Base-by-base conservation (phyloP, 768 basidiomycete species). In the Hysterangium stoloniferum region DNA sequence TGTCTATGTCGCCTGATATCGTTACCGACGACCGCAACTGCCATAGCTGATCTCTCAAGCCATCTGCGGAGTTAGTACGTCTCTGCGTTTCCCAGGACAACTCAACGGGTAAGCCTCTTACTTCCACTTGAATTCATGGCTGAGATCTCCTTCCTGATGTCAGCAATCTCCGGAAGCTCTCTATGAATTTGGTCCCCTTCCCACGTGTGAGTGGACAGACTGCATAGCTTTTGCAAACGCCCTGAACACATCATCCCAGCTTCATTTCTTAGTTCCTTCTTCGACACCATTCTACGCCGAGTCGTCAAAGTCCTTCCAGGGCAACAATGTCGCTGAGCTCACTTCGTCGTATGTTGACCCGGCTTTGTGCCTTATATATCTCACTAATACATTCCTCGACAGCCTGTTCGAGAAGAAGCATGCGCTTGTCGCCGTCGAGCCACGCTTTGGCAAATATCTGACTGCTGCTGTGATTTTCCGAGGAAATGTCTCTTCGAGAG, bases 211-310 rank as follows among this genome's bases (percentile, higher is more conserved):
- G 79, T 67, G 5, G n/a, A n/a, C n/a, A n/a, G n/a, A n/a, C 12
- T 38, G 13, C 20, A 40, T 4, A 6, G 48, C 27, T 29, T n/a
- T 4, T 6, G 2, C 12, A 11, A 22, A 11, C 32, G 15, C 28
- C 56, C 32, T 36, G 52, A 35, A 50, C 24, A 13, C 41, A 54
- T 29, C 52, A 17, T 62, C 62, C 44, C 65, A 95, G 84, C 77
- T 98, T 46, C 95, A 99, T 65, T 99, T 97, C 79, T 78, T 99
- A 59, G 87, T 91, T 73, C 90, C 91, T 43, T 93, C 90, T 57
- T 96, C 92, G 64, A 92, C 91, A 0, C 96, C 96, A 0, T 80
- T 98, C 58, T 80, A 77, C 55, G 78, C 90, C 57, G 73, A 79
- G 2, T 79, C 78, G 48, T 72, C 80, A 0, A 71, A 70, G 42